These are phyloP conservation scores for Cladosporium halotolerans DNA, from an alignment of 2,329 filamentous ascomycete genomes.

Conservation along the genomic window DNA sequence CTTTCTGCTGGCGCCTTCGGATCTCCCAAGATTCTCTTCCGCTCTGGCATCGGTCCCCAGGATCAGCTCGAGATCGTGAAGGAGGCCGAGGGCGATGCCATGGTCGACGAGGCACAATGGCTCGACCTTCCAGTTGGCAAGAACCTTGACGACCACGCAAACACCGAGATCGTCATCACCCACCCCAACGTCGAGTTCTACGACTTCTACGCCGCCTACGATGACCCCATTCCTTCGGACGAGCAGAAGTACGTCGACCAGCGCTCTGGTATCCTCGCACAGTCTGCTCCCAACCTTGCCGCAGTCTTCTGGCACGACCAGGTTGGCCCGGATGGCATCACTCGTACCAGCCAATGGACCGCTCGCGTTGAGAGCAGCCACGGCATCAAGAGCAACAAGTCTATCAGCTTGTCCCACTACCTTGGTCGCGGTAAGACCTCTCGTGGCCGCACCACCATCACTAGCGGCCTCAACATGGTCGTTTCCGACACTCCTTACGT, in stretches of 20 bases:
- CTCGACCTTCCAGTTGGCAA: slow-evolving; percentile 48
- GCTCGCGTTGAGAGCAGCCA: slow-evolving; percentile 56
- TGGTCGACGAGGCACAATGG: slow-evolving; percentile 42
- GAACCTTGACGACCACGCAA: slow-evolving; percentile 50
- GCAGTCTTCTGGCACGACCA: slow-evolving; percentile 58
- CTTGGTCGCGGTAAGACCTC: slow-evolving; percentile 60
- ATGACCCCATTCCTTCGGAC: slow-evolving; percentile 37
- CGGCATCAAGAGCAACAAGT: slow-evolving; percentile 33
- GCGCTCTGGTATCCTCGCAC: slow-evolving; percentile 55
- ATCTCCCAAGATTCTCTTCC: slow-evolving; percentile 62
- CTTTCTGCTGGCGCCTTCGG: slow-evolving; percentile 63
- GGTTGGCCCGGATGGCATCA: slow-evolving; percentile 50
- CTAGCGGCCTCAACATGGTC: slow-evolving; percentile 49
- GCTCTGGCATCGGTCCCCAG: slow-evolving; percentile 61
- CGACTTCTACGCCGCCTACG: slow-evolving; percentile 58
- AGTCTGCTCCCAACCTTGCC: slow-evolving; percentile 61
- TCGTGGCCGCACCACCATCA: slow-evolving; percentile 56
- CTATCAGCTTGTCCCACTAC: slow-evolving; percentile 47
- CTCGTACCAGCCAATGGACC: slow-evolving; percentile 61
- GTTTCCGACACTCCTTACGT: slow-evolving; percentile 57
- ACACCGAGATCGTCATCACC: slow-evolving; percentile 48
- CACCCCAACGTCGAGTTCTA: slow-evolving; percentile 53
- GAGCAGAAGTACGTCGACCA: slow-evolving; percentile 37
- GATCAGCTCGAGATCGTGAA: slow-evolving; percentile 42
- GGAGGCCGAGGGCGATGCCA: slow-evolving; percentile 39